Evolutionary conservation across 257 asterid genomes (phyloP).

Genomic region (Linaria vulgaris): DNA sequence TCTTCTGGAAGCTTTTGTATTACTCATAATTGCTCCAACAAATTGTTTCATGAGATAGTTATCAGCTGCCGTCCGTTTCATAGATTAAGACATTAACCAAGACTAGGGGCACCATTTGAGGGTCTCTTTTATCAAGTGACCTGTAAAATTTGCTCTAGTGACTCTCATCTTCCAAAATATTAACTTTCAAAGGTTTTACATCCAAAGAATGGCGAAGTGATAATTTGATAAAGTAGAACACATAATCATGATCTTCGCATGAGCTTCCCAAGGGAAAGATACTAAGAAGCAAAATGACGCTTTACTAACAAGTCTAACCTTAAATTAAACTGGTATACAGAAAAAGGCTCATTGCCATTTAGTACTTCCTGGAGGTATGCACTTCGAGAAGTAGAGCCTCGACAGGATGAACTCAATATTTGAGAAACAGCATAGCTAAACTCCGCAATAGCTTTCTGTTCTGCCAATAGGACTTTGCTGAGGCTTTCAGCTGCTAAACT

Average conservation of each 20-base stretch:
- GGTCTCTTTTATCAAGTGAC: background rate
- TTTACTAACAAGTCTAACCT: constrained; percentile 36
- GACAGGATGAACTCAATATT: constrained; percentile 55
- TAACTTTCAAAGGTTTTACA: constrained; percentile 4
- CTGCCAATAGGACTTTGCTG: constrained; percentile 47
- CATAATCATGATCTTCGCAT: constrained; percentile 6
- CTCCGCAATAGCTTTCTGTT: constrained; percentile 48
- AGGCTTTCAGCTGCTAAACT: constrained; percentile 57
- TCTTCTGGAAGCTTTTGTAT: constrained; percentile 5
- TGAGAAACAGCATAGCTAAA: constrained; percentile 68
- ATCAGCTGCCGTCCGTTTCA: background rate
- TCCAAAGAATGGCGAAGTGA: background rate
- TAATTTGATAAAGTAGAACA: background rate
- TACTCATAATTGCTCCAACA: constrained; percentile 1
- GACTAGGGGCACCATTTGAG: constrained; percentile 3
- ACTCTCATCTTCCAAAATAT: constrained; percentile 6
- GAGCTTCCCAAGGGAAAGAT: background rate
- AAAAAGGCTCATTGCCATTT: constrained; percentile 39
- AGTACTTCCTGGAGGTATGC: constrained; percentile 65
- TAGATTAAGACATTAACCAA: background rate
- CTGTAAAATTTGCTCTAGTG: constrained; percentile 9
- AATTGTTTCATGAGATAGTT: constrained; percentile 13
- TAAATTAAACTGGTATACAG: constrained; percentile 53
- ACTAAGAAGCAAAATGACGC: background rate
- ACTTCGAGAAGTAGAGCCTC: constrained; percentile 49